Base-by-base conservation (phyloP, 352 stramenopile species). In the Pythium chondricola region DNA sequence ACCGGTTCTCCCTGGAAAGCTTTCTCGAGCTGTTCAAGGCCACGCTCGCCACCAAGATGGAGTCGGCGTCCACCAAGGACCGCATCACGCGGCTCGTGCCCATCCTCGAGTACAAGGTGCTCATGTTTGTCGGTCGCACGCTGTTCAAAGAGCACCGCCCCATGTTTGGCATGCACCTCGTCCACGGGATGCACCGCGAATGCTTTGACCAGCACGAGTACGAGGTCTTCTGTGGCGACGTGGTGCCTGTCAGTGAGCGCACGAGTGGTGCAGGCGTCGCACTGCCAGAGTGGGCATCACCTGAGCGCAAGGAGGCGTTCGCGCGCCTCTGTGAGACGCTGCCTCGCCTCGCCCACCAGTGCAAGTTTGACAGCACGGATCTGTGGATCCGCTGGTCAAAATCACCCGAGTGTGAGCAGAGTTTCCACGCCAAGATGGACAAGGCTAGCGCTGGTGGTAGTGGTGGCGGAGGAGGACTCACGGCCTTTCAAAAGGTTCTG, bases 81-180 rank as follows among this genome's bases (percentile, higher is more conserved):
- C 76, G 85, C 13, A 91, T 98, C 55, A 53, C 71, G 18, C 62
- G 71, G 0, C 67, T 98, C 3, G 80, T 93, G 2, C 78, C 87
- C 6, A 86, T 95, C 21, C 57, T 98, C 10, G 83, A 97, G 58
- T 74, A 71, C 44, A 92, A 91, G 38, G 61, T 95, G 9, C 70
- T 98, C 43, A 95, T 95, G 69, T 97, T 94, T 41, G 81, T 98
- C 6, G 88, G 88, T 2, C 84, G 93, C 17, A 76, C 83, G 11
- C 61, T 98, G 3, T 96, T 98, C 56, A 98, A 98, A 60, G 86
- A 90, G 38, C 86, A 98, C 42, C 72, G 92, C 0, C 76, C 85
- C 1, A 97, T 97, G 77, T 98, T 97, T 55, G 93, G 86, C 0
- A 66, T 98, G 51, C 93, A 98, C 32, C 51, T 98, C 13, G 87